Base-by-base conservation (phyloP, 2,329 filamentous ascomycete species). In the Exophiala aquamarina region DNA sequence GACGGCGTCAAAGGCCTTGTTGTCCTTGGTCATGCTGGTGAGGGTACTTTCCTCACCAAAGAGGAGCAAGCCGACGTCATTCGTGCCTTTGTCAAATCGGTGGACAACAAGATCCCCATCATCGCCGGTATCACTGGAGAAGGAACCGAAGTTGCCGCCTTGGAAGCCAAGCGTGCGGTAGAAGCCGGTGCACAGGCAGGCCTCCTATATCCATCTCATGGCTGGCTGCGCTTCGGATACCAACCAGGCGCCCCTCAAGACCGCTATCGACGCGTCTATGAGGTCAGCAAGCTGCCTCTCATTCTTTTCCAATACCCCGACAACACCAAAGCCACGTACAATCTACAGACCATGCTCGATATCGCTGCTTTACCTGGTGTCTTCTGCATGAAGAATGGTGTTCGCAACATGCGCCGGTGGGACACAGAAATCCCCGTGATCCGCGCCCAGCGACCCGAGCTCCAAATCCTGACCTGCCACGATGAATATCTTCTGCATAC, bases 381-480 rank as follows among this genome's bases (percentile, higher is more conserved):
- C 4, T 75, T 78, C 36, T 75, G 75, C 13, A 78, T 78, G 74
- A 78, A 78, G 68, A 78, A 78, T 51, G 76, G 76, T n/a, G 76
- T 78, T 8, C 70, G 76, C 43, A 77, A 78, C 60, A 78, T 78
- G 75, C 69, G 73, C n/a, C 71, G 76, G 14, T 78, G 76, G 76
- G 75, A 78, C 41, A 75, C 72, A 0, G 76, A 78, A 59, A 78
- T 78, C 49, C 76, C 75, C 13, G 67, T 78, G 19, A 76, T 78
- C 62, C 70, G 73, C 39, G 60, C 61, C 19, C 64, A 76, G 55
- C 69, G 74, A 4, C 75, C 75, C 0, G 69, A 75, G 2, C 64
- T 78, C 2, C 74, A 75, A 40, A 71, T 77, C 13, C 63, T 78
- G 4, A 75, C 72, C 66, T 34, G 32, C 17, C 32, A 34, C 17